Base-by-base conservation (phyloP, 257 asterid genomes). In the Primulina tabacum region DNA sequence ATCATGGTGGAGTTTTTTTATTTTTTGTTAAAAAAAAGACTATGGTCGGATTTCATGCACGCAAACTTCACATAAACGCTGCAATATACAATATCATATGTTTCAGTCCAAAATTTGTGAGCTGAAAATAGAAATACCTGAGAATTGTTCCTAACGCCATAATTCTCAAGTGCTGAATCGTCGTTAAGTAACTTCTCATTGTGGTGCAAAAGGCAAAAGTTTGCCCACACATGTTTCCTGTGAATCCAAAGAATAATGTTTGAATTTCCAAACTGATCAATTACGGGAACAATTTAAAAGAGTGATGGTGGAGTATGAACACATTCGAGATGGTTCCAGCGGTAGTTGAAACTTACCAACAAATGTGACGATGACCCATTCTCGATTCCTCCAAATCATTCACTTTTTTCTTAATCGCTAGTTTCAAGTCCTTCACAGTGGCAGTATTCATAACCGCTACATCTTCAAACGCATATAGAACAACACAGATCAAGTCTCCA, bases 321-420 rank as follows among this genome's bases (percentile, higher is more conserved):
- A 11, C 52, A 40, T 40, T 40, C 17, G 3, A 11, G 17, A 40
- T 40, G n/a, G 52, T 40, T 43, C 55, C 55, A 12, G 18, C 18
- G 55, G 55, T 12, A 11, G 20, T 9, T 50, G 52, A 14, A 60
- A 43, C 84, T 24, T 75, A 89, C 97, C 98, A 92, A 71, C 97
- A 92, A 77, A 92, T 87, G 60, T 92, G 97, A 43, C 96, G 96
- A 80, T 92, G 95, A 6, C 98, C 98, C 98, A 92, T 90, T 47
- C 68, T 75, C 30, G 96, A 83, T 53, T 92, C 89, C 89, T 90
- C 97, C 79, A 76, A 76, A 6, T 85, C 90, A 38, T 82, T 85
- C 75, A 88, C 83, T 62, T 84, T 87, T 35, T 77, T 86, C 82
- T 86, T 83, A 75, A 90, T 71, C 52, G 92, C 90, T 71, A 85